Conservation (phyloP, 2,329 filamentous ascomycete species). For the Colletotrichum abscissum region DNA sequence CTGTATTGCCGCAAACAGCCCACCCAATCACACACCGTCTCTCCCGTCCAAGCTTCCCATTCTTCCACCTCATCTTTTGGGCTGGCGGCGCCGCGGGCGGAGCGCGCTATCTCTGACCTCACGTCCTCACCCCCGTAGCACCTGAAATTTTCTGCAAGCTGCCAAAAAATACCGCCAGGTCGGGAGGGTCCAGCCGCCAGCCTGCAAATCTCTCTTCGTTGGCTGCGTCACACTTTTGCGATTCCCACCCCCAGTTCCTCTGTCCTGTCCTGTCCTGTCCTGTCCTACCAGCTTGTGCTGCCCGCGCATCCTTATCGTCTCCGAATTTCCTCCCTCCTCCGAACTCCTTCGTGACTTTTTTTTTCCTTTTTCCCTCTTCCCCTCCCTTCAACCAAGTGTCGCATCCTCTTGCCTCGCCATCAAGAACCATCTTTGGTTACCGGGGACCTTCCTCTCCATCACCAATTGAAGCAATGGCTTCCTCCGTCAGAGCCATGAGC, state of each 20-base stretch:
- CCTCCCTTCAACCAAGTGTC: slow-evolving; percentile 16
- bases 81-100: slow-evolving; percentile 1
- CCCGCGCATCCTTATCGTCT: slow-evolving; percentile 33
- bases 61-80: background rate
- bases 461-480: slow-evolving; percentile 54
- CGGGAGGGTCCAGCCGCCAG: slow-evolving; percentile 32
- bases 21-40: slow-evolving; percentile 12
- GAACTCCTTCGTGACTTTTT: background rate
- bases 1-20: background rate
- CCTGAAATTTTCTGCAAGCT: slow-evolving; percentile 35
- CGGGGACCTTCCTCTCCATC: slow-evolving; percentile 30
- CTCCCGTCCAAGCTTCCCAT: slow-evolving; percentile 16
- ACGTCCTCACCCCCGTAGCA: slow-evolving; percentile 35
- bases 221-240: slow-evolving; percentile 27
- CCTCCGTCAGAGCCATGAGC: slow-evolving; percentile 55
- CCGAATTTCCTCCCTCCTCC: slow-evolving; percentile 26
- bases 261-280: background rate
- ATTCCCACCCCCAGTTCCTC: slow-evolving; percentile 1
- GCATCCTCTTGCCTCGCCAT: slow-evolving; percentile 23
- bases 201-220: slow-evolving; percentile 27
- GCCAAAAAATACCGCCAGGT: slow-evolving; percentile 28
- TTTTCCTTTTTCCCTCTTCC: slow-evolving; percentile 16
- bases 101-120: slow-evolving; percentile 35
- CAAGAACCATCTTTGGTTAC: slow-evolving; percentile 9
- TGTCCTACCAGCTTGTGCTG: slow-evolving; percentile 8